phyloP scores from a whole-genome alignment of 164 flowering plant species.

The Tetracentron sinense region DNA sequence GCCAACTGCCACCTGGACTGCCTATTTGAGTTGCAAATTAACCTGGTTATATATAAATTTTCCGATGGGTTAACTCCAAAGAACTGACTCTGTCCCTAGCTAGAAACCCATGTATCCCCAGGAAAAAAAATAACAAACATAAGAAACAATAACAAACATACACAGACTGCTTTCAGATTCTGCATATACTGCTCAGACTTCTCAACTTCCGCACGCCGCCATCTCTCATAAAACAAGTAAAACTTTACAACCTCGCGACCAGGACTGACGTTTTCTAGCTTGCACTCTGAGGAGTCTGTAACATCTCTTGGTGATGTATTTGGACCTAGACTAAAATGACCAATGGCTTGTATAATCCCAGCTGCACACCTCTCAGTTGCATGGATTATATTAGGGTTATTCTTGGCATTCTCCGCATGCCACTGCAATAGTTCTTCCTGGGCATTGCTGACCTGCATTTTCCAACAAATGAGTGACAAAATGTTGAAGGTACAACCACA shows the following conservation, averaged over 20 bases:
- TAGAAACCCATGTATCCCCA: background rate
- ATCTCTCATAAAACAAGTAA: slow-evolving; percentile 45
- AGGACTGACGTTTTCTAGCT: slow-evolving; percentile 29
- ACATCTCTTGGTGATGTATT: slow-evolving; percentile 49
- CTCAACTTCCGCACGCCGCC: slow-evolving; percentile 47
- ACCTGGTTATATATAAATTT: background rate
- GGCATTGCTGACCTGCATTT: slow-evolving; percentile 49
- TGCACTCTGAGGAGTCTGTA: slow-evolving; percentile 19
- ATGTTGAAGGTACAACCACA: too few relatives aligned
- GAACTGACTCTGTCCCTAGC: background rate
- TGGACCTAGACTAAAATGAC: slow-evolving; percentile 68
- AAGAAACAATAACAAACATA: slow-evolving; percentile 22
- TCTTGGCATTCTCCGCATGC: slow-evolving; percentile 71
- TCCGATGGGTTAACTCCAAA: background rate
- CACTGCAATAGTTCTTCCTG: slow-evolving; percentile 49
- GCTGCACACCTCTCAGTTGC: slow-evolving; percentile 82
- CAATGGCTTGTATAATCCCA: slow-evolving; percentile 82
- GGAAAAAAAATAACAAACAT: background rate
- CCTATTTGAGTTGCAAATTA: too few relatives aligned
- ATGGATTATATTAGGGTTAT: slow-evolving; percentile 68
- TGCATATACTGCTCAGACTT: slow-evolving; percentile 30
- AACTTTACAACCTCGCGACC: slow-evolving; percentile 44
- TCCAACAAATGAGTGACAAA: too few relatives aligned
- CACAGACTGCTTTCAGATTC: slow-evolving; percentile 30
- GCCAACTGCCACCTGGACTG: background rate